Evolutionary conservation across 768 basidiomycete species (phyloP), one percentile per base, ranked within the genome.

Genomic region (Russula vinacea): DNA sequence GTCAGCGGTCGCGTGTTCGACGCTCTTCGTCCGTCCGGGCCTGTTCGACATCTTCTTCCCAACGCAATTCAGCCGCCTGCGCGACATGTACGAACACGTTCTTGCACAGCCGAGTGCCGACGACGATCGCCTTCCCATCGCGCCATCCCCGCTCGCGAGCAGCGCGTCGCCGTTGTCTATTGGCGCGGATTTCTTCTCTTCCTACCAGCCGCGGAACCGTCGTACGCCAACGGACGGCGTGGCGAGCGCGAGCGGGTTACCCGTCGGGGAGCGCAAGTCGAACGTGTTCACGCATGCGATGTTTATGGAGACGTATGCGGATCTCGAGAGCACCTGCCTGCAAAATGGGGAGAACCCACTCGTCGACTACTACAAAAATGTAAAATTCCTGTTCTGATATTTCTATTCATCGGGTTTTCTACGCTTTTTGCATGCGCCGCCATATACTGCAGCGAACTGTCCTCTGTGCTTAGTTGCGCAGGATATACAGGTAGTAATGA

Each of bases 41-140:
- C 95, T 87, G 77, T 99, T 99, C 74, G 97, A 99, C 74, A 98
- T 98, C 65, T 92, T 99, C 79, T 99, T 99, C 78, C 97, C 97
- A 11, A 98, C 96, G 14, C 79, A 92, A 73, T 98, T 98, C 68
- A 84, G 83, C 58, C 82, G 81, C 24, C 80, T 98, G 59, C 80
- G 90, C 53, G 92, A 96, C 73, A 91, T 95, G 84, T 98, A 98
- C 75, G 90, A 94, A 71, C 80, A 85, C 68, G 81, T 88, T 60
- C 84, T 98, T 64, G 82, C 86, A 42, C 82, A 84, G 70, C 84
- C 87, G 26, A 45, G 62, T 4, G 62, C 69, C 13, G 56, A 66
- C 17, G 67, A 69, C 44, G 77, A 78, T 37, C 70, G 70, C 9
- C 58, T 63, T 50, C 61, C 69, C 24, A 63, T 68, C 32, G 64